A percentile compares a stretch with the other conserved stretches of the same genome.
Conservation (phyloP, 495 filamentous ascomycete genomes). For the Neurospora discreta region DNA sequence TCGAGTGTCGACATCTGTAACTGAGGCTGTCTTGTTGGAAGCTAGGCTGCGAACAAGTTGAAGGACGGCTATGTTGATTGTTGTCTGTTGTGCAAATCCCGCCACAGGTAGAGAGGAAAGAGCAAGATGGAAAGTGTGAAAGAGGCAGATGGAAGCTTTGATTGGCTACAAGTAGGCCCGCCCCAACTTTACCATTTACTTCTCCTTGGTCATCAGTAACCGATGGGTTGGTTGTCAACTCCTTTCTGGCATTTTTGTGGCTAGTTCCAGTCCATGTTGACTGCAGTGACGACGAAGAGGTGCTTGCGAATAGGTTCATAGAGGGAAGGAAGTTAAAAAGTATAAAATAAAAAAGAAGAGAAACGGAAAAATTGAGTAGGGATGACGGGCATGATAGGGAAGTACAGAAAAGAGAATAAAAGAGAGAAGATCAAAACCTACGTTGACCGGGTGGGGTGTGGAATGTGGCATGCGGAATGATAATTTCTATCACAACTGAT, state of each 20-base stretch:
- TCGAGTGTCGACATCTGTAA: neutral
- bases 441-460: constrained; percentile 1
- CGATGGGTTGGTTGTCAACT: constrained; percentile 7
- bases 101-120: neutral
- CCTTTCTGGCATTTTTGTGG: constrained; percentile 4
- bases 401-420: neutral
- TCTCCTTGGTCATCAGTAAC: neutral
- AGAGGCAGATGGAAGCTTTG: neutral
- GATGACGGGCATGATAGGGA: neutral
- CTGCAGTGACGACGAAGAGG: neutral
- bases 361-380: too few species aligned
- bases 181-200: neutral
- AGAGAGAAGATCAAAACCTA: neutral
- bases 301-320: neutral
- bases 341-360: too few species aligned
- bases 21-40: neutral
- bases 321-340: neutral
- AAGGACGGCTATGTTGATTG: neutral
- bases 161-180: neutral
- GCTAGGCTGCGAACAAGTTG: neutral
- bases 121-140: neutral
- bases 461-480: constrained; percentile 9
- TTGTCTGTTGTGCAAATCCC: neutral
- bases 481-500: constrained; percentile 1
- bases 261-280: neutral